Evolutionary conservation across 495 filamentous ascomycete genomes (phyloP).

Genomic region (Hyaloscypha hepaticicola): DNA sequence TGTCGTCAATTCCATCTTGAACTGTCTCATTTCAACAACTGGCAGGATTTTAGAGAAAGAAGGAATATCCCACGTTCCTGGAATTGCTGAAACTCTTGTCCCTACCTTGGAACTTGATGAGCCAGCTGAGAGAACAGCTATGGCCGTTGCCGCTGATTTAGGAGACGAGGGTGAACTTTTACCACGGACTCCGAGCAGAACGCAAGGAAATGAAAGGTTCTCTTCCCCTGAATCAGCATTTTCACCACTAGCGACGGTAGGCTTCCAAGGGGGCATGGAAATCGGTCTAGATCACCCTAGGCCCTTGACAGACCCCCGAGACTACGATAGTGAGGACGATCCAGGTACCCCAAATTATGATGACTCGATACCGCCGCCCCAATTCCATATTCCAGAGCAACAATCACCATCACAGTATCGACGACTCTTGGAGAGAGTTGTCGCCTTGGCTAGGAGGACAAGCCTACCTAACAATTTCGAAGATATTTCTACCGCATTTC

Average conservation of each 20-base stretch:
- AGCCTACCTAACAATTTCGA: background rate
- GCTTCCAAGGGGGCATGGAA: background rate
- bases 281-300: background rate
- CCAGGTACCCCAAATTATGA: background rate
- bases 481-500: background rate
- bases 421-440: background rate
- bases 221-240: conserved; percentile 11
- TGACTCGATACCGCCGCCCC: background rate
- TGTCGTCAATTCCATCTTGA: conserved; percentile 16
- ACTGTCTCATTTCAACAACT: conserved; percentile 15
- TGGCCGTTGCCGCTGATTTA: conserved; percentile 6
- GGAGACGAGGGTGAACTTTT: conserved; percentile 6
- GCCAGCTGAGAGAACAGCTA: conserved; percentile 10
- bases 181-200: conserved; percentile 11
- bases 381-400: background rate
- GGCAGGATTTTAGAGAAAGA: conserved; percentile 16
- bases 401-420: background rate
- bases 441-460: background rate
- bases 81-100: conserved; percentile 8
- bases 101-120: conserved; percentile 8
- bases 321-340: background rate
- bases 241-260: conserved; percentile 9
- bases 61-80: conserved; percentile 6
- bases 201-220: conserved; percentile 8
- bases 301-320: background rate